Evolutionary conservation across 140 eudicot genomes (phyloP).

Genomic region (Artemisia princeps): DNA sequence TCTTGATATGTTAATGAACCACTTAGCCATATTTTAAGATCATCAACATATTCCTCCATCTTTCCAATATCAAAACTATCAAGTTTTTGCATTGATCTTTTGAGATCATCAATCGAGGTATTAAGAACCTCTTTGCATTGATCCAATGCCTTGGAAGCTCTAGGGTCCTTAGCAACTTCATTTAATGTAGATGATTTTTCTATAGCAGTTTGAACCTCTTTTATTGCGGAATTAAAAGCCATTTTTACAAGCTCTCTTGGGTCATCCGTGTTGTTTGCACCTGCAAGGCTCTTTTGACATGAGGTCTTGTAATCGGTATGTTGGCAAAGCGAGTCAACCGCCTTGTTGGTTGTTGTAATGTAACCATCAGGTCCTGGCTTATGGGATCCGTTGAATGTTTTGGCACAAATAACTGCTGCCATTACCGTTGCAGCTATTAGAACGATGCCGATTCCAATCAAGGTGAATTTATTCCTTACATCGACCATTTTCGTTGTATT

Average conservation of each 20-base stretch:
- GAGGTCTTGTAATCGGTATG: conserved; percentile 35
- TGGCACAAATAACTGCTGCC: conserved; percentile 28
- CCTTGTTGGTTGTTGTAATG: conserved; percentile 31
- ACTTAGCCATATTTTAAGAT: conserved; percentile 58
- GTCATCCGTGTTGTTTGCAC: conserved; percentile 31
- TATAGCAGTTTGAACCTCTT: conserved; percentile 25
- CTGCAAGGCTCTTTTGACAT: conserved; percentile 36
- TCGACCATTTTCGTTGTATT: conserved; percentile 25
- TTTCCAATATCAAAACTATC: conserved; percentile 23
- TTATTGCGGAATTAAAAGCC: conserved; percentile 34
- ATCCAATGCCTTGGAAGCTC: conserved; percentile 32
- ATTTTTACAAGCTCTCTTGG: conserved; percentile 42
- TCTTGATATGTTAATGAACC: conserved; percentile 53
- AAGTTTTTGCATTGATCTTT: conserved; percentile 39
- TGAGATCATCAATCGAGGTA: conserved; percentile 41
- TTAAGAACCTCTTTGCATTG: conserved; percentile 40
- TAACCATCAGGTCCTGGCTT: not conserved
- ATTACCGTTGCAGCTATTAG: conserved; percentile 32
- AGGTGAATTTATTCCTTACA: conserved; percentile 23
- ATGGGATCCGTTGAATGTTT: not conserved
- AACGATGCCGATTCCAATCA: conserved; percentile 27
- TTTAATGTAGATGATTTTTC: conserved; percentile 28
- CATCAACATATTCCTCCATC: conserved; percentile 36
- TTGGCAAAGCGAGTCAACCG: conserved; percentile 43
- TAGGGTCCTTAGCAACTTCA: conserved; percentile 38